These are phyloP conservation scores for Phialocephala sp. DNA, from an alignment of 2,329 filamentous ascomycete genomes.

Conservation along the genomic window DNA sequence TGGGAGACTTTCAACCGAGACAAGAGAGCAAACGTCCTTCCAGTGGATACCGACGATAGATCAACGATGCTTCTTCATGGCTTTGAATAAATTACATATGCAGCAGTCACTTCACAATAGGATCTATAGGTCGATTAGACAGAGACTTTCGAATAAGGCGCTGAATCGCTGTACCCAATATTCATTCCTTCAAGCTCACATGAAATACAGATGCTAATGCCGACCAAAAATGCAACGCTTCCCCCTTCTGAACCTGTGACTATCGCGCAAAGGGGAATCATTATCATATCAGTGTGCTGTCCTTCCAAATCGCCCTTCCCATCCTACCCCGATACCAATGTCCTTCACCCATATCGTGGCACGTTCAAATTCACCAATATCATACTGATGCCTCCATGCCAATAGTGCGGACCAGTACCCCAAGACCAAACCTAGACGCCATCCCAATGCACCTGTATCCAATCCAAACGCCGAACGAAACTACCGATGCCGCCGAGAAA, in stretches of 20 bases:
- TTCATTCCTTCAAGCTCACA: neutral
- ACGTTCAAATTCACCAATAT: constrained; percentile 12
- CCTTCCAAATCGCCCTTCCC: constrained; percentile 4
- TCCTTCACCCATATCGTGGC: constrained; percentile 9
- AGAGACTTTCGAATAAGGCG: neutral
- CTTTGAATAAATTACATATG: too few relatives aligned
- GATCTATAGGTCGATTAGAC: too few relatives aligned
- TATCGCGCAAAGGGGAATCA: constrained; percentile 21
- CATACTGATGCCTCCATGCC: neutral
- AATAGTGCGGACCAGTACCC: too few relatives aligned
- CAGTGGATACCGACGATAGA: too few relatives aligned
- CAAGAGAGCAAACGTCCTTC: too few relatives aligned
- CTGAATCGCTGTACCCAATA: neutral
- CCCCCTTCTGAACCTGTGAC: neutral
- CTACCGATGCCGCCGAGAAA: constrained; percentile 1
- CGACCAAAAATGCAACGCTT: constrained; percentile 1
- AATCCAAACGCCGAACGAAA: constrained; percentile 20
- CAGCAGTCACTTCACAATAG: too few relatives aligned
- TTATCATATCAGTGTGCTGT: constrained; percentile 16
- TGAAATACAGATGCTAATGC: constrained; percentile 7
- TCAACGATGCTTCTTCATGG: too few relatives aligned
- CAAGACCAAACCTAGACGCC: constrained; percentile 15
- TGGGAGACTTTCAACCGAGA: neutral
- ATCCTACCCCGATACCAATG: neutral
- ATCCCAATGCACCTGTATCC: constrained; percentile 18